Conservation (phyloP, 2,329 filamentous ascomycete species). For the Blastomyces silverae region DNA sequence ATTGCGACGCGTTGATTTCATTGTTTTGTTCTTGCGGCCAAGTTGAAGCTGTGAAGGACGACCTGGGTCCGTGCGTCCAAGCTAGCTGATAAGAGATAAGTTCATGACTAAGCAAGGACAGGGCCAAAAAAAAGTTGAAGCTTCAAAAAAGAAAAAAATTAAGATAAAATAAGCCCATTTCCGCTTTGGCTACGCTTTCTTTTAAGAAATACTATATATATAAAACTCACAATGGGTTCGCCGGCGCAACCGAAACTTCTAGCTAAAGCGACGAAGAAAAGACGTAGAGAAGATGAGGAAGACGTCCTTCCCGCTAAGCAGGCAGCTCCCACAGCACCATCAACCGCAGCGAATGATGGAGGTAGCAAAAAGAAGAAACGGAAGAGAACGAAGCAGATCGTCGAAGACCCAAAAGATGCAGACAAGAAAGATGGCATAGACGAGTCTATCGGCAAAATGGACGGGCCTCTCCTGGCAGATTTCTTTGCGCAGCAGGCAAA, state of each 20-base stretch:
- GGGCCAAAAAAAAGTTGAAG: not conserved
- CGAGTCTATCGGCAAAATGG: constrained; percentile 72
- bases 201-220: not conserved
- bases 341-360: not conserved
- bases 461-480: constrained; percentile 74
- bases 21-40: not conserved
- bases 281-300: constrained; percentile 26
- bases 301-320: not conserved
- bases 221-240: not conserved
- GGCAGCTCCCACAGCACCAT: not conserved
- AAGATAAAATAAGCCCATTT: not conserved
- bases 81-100: not conserved
- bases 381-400: constrained; percentile 22
- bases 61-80: not conserved
- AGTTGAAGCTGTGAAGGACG: not conserved
- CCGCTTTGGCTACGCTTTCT: not conserved
- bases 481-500: constrained; percentile 73
- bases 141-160: not conserved
- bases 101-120: constrained; percentile 6
- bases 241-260: not conserved
- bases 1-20: constrained; percentile 9
- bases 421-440: constrained; percentile 71
- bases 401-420: constrained; percentile 28
- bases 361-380: constrained; percentile 30
- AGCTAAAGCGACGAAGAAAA: constrained; percentile 14